Evolutionary conservation across 805 yeast genomes (phyloP).

Genomic region (Myxozyma geophila): DNA sequence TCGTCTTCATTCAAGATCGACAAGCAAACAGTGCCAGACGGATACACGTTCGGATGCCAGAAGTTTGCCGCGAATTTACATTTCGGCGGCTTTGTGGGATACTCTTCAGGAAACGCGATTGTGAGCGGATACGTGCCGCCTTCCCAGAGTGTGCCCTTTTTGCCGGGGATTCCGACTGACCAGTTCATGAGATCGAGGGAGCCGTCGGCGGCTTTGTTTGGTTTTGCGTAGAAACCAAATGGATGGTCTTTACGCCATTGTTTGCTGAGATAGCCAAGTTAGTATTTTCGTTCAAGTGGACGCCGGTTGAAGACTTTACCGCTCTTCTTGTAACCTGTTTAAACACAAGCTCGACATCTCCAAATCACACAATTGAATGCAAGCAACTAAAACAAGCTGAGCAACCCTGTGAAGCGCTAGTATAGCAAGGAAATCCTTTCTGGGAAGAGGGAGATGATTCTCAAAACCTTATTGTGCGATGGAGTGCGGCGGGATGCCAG

Average conservation of each 20-base stretch:
- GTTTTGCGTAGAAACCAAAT: constrained; percentile 94
- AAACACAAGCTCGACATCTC: constrained; percentile 63
- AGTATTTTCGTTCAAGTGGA: not conserved
- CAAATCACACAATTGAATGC: not conserved
- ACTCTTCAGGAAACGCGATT: constrained; percentile 80
- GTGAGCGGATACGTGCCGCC: constrained; percentile 88
- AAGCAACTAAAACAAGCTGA: not conserved
- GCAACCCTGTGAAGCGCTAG: not conserved
- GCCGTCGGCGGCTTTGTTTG: constrained; percentile 79
- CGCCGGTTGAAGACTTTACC: too few species aligned
- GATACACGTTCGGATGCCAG: constrained; percentile 97
- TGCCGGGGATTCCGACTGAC: constrained; percentile 97
- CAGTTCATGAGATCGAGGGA: constrained; percentile 81
- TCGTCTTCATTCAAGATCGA: constrained; percentile 92
- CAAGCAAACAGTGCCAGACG: constrained; percentile 94
- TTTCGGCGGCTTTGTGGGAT: constrained; percentile 96
- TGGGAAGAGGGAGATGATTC: too few species aligned
- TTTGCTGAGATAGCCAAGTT: constrained; percentile 58
- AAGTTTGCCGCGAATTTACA: constrained; percentile 87
- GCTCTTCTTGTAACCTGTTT: constrained; percentile 87
- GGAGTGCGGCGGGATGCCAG: too few species aligned
- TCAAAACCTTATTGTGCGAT: too few species aligned
- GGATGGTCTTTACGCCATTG: constrained; percentile 99
- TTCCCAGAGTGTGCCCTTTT: constrained; percentile 81
- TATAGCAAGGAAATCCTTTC: too few species aligned